Conservation (phyloP, 1,139 yeast genomes). For the Ogataea hybrid region DNA sequence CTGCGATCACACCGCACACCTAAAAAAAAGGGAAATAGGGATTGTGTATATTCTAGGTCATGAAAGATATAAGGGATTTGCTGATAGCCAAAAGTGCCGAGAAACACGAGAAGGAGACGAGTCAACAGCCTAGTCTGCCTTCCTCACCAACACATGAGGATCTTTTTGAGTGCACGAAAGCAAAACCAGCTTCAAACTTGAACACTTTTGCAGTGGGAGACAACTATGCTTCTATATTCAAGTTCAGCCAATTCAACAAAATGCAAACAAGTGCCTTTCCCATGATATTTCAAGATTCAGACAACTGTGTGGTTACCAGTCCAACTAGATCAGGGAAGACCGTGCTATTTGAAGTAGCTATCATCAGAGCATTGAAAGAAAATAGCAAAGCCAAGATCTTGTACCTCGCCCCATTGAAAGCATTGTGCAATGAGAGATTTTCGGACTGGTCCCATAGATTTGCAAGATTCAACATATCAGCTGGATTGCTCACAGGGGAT, state of each 20-base stretch:
- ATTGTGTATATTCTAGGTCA: not conserved
- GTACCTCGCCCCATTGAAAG: conserved; percentile 56
- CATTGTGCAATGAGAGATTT: conserved; percentile 45
- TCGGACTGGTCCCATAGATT: conserved; percentile 45
- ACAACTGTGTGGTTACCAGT: conserved; percentile 47
- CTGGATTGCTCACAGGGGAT: conserved; percentile 51
- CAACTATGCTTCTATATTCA: conserved; percentile 30
- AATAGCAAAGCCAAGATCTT: conserved; percentile 35
- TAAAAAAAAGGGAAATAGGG: conserved; percentile 6
- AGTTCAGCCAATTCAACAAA: conserved; percentile 40
- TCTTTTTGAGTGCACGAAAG: conserved; percentile 1
- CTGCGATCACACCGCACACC: conserved; percentile 1
- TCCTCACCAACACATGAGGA: conserved; percentile 5
- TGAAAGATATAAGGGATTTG: conserved; percentile 7
- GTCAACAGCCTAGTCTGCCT: too few species aligned
- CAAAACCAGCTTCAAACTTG: not conserved
- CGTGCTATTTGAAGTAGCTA: conserved; percentile 51
- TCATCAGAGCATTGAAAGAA: conserved; percentile 35
- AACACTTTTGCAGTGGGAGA: conserved; percentile 7
- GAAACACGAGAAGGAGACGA: not conserved
- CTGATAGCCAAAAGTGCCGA: not conserved
- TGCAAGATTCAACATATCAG: conserved; percentile 34
- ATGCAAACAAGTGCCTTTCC: conserved; percentile 50
- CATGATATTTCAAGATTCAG: conserved; percentile 33
- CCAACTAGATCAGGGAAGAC: conserved; percentile 64